Evolutionary conservation across 768 basidiomycete species (phyloP), one percentile per base, ranked within the genome.

Genomic region (Boletellus ananiceps): DNA sequence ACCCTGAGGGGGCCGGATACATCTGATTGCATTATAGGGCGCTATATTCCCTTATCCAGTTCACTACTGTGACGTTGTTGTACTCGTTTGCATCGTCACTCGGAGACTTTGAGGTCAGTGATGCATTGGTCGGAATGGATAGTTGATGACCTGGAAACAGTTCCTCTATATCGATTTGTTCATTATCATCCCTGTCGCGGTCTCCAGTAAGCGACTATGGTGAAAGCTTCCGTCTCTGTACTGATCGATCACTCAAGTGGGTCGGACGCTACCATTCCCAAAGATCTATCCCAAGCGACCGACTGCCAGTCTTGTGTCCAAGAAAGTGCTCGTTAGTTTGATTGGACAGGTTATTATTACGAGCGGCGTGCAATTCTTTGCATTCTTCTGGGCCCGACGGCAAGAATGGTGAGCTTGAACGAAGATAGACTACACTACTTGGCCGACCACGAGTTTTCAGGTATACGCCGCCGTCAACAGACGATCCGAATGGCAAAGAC

Each of bases 141-240:
- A 15, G 55, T 25, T 57, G n/a, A 36, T 49, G 16, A 52, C 43
- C 29, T 38, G 49, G 54, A 14, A 42, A 46, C 59, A 91, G 87
- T 98, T 99, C 69, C 74, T 99, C 13, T 98, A 97, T 66, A 97
- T 99, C 55, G 96, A 99, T 68, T 76, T 99, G 32, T 93, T 95
- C 69, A 90, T 99, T 69, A 99, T 98, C 62, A 92, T 98, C 40
- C 96, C 96, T 1, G 80, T 98, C 41, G 96, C 96, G 35, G 86
- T 99, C 50, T 84, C 93, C 37, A 99, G 94, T 98, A 66, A 71
- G 93, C 67, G 2, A 5, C 4, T 4, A 23, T 12, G 8, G 18
- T 13, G 23, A 18, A 27, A 35, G 3, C 16, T 11, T 41, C 14
- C 9, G 21, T 52, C 25, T 16, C 11, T 19, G 33, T 49, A 36